These are phyloP conservation scores for Claviceps arundinis DNA, from an alignment of 2,329 filamentous ascomycete genomes.

Conservation along the genomic window DNA sequence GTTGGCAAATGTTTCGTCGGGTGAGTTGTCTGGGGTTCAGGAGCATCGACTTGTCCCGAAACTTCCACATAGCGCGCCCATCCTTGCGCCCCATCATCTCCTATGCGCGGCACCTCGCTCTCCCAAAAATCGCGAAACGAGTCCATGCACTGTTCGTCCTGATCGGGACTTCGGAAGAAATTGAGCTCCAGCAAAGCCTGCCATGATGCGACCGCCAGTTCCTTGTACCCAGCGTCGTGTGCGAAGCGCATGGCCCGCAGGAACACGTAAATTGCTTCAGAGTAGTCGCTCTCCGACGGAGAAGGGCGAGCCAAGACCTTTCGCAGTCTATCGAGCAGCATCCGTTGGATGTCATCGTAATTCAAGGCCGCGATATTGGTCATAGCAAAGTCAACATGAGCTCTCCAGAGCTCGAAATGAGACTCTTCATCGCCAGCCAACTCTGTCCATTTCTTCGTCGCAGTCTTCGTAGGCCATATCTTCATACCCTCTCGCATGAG, in stretches of 20 bases:
- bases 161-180: constrained; percentile 34
- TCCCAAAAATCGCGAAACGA: constrained; percentile 73
- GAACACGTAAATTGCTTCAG: constrained; percentile 50
- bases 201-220: constrained; percentile 68
- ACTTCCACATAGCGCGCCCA: constrained; percentile 46
- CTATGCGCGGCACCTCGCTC: constrained; percentile 64
- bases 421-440: constrained; percentile 14
- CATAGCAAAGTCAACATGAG: constrained; percentile 60
- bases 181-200: constrained; percentile 67
- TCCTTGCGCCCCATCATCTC: constrained; percentile 56
- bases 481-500: constrained; percentile 63
- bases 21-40: constrained; percentile 19
- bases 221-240: constrained; percentile 62
- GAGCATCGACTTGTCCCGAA: constrained; percentile 24
- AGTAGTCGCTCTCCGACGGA: constrained; percentile 6
- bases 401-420: constrained; percentile 54
- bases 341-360: constrained; percentile 49
- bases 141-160: constrained; percentile 15
- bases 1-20: constrained; percentile 12
- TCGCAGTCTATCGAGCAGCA: constrained; percentile 41
- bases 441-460: constrained; percentile 52
- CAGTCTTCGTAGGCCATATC: constrained; percentile 54
- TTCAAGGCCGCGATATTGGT: constrained; percentile 52
- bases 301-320: constrained; percentile 6
- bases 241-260: constrained; percentile 62